Percentiles rank a stretch among this genome's conserved stretches.
Evolutionary conservation across 208 protist species (phyloP).

Genomic region (Porcisia hertigi): DNA sequence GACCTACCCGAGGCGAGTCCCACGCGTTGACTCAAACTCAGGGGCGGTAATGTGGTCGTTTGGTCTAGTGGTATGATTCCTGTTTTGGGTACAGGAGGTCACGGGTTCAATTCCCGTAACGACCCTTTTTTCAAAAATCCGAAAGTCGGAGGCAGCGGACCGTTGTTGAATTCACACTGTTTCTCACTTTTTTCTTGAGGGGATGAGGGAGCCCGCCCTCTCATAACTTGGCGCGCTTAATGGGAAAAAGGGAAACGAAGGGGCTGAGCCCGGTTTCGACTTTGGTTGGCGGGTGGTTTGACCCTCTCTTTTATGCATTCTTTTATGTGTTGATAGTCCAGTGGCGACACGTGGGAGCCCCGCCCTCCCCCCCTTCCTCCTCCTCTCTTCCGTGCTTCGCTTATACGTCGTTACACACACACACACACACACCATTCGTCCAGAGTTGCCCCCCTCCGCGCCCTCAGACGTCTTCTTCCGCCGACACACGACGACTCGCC

Average conservation of each 20-base stretch:
- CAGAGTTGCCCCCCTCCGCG: background rate
- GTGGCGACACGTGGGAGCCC: background rate
- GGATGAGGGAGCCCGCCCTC: background rate
- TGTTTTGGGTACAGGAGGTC: conserved; percentile 94
- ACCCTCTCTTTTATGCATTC: background rate
- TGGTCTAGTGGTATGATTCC: conserved; percentile 94
- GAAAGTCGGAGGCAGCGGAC: background rate
- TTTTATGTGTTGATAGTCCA: background rate
- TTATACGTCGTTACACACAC: conserved; percentile 3
- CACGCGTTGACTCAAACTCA: no score
- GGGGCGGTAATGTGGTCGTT: conserved; percentile 48
- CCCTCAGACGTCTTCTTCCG: background rate
- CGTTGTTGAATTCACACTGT: background rate
- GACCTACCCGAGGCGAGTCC: no score
- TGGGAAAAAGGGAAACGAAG: background rate
- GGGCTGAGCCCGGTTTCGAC: background rate
- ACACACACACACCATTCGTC: background rate
- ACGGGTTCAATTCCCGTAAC: conserved; percentile 94
- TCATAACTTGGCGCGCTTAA: background rate
- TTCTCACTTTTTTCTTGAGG: background rate
- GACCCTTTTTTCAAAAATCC: conserved; percentile 52
- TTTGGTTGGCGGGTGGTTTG: background rate
- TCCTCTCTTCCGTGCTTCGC: background rate
- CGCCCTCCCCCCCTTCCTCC: no score
- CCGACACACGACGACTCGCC: conserved; percentile 16